Base-by-base conservation (phyloP, 163 green algal genomes). In the Chlamydomonas reinhardtii region DNA sequence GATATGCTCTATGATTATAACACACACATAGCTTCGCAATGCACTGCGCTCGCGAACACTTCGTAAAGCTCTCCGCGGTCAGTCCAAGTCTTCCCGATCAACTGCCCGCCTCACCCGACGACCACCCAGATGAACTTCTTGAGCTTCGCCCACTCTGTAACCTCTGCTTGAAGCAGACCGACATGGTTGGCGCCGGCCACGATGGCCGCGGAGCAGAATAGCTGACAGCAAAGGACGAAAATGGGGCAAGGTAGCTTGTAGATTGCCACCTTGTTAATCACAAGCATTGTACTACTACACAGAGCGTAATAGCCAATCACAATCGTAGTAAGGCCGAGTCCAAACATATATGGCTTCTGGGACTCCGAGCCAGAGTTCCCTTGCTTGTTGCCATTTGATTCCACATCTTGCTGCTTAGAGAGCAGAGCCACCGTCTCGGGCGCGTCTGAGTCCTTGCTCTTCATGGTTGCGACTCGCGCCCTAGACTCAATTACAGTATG, bases 261-360 rank as follows among this genome's bases (percentile, higher is more conserved):
- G 24, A 97, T 90, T 2, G 94, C 92, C 65, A 93, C 87, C 88
- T 97, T 97, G 88, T 97, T 97, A 74, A 96, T 91, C 4, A 94
- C 35, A 2, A 61, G 35, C 70, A 96, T 94, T 2, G 85, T 94
- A 31, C 61, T 88, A 17, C 89, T 94, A 74, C 87, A 94, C 0
- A 91, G 69, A 35, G 87, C 91, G 83, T 96, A 97, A 71, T 92
- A 90, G 12, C 73, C 54, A 14, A 94, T 86, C 17, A 88, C 64
- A 27, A 86, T 83, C 64, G 72, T 71, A 0, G 64, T 35, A 12
- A 71, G 29, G 29, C 64, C 64, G 4, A 66, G 24, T 12, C 61
- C 61, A 66, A 66, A 66, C 24, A 66, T 31, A n/a, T 15, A 66
- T 6, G 61, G 24, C 61, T 29, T 31, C 9, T 66, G 16, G 16